These are phyloP conservation scores for Backusella circina DNA, from an alignment of 192 early-diverging fungal species.

Conservation along the genomic window DNA sequence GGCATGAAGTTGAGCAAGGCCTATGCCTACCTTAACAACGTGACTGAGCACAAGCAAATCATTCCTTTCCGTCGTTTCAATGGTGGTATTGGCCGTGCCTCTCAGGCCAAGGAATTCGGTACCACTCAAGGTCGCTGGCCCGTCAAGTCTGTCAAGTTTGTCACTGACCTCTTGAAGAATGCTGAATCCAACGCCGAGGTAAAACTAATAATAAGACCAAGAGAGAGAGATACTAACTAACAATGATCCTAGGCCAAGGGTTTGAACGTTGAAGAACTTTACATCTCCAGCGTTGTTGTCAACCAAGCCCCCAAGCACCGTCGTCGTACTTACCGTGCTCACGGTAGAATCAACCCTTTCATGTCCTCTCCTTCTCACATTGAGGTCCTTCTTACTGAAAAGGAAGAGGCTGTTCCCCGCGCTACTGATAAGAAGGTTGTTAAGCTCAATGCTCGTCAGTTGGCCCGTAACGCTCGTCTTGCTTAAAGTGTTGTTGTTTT, in stretches of 20 bases:
- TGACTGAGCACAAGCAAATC: conserved; percentile 93
- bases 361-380: conserved; percentile 92
- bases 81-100: conserved; percentile 92
- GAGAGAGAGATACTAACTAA: neutral
- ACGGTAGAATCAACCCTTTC: conserved; percentile 92
- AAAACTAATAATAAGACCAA: too few species aligned
- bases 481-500: conserved; percentile 22
- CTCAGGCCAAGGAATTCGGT: conserved; percentile 91
- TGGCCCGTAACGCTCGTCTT: conserved; percentile 47
- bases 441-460: conserved; percentile 46
- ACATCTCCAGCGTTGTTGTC: conserved; percentile 92
- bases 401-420: conserved; percentile 70
- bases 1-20: conserved; percentile 90
- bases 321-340: conserved; percentile 93
- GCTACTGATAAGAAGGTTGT: conserved; percentile 58
- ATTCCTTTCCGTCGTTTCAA: conserved; percentile 94
- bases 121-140: conserved; percentile 92
- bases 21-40: conserved; percentile 84
- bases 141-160: conserved; percentile 89
- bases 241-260: conserved; percentile 65
- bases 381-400: conserved; percentile 88
- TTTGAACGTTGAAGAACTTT: conserved; percentile 79
- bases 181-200: conserved; percentile 94
- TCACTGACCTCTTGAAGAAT: conserved; percentile 90
- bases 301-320: conserved; percentile 96